Conservation (phyloP, 2,329 filamentous ascomycete species). For the Metarhizium anisopliae region DNA sequence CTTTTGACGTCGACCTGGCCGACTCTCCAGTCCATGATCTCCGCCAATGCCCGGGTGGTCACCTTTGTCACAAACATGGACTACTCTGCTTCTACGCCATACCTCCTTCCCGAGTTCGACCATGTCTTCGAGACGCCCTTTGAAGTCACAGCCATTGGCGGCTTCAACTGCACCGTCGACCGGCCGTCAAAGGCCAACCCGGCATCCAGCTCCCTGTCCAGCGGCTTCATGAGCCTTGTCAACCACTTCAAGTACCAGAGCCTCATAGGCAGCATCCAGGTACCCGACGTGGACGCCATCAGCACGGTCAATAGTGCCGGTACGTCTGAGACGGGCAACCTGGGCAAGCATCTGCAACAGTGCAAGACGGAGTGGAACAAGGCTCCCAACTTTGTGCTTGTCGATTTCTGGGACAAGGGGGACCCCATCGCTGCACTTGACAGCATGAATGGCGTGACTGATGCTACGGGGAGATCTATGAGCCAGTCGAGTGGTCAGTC, state of each 20-base stretch:
- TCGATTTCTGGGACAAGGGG: slow-evolving; percentile 72
- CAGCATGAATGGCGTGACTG: slow-evolving; percentile 48
- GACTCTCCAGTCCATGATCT: slow-evolving; percentile 61
- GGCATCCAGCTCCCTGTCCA: slow-evolving; percentile 43
- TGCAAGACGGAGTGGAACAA: slow-evolving; percentile 52
- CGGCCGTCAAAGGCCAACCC: slow-evolving; percentile 47
- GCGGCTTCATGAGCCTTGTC: slow-evolving; percentile 59
- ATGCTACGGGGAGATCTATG: slow-evolving; percentile 24
- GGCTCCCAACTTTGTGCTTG: slow-evolving; percentile 63
- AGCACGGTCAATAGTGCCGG: slow-evolving; percentile 56
- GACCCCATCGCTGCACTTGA: slow-evolving; percentile 63
- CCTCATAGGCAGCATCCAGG: slow-evolving; percentile 43
- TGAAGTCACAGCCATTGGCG: slow-evolving; percentile 49
- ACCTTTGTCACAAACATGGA: slow-evolving; percentile 55
- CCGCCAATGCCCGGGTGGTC: slow-evolving; percentile 54
- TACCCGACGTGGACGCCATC: slow-evolving; percentile 53
- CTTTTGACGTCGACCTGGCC: slow-evolving; percentile 50
- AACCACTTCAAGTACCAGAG: slow-evolving; percentile 71
- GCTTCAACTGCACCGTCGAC: slow-evolving; percentile 65
- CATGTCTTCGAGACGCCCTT: slow-evolving; percentile 67
- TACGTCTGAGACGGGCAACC: slow-evolving; percentile 40
- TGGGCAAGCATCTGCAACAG: slow-evolving; percentile 42
- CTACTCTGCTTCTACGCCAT: slow-evolving; percentile 35
- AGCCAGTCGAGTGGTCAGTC: slow-evolving; percentile 6
- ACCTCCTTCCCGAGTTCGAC: slow-evolving; percentile 54